A percentile compares a stretch with the other conserved stretches of the same genome.
Evolutionary conservation across 257 asterid species (phyloP).

Genomic region (Fraxinus cuspidata): DNA sequence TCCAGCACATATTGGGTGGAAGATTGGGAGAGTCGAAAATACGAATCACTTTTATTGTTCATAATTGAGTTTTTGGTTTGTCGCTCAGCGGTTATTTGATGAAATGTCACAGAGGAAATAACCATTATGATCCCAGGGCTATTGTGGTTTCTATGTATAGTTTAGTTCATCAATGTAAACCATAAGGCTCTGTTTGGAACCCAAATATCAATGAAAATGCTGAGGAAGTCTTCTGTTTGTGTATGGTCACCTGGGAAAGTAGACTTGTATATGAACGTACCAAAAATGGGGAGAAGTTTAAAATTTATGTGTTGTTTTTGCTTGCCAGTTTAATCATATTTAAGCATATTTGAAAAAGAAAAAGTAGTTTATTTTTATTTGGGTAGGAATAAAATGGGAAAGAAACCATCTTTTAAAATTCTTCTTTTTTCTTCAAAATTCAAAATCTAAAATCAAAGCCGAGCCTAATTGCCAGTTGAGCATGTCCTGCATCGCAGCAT

Average conservation of each 20-base stretch:
- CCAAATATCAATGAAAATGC: neutral
- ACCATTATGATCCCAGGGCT: neutral
- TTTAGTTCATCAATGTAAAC: neutral
- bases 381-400: neutral
- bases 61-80: neutral
- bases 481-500: neutral
- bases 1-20: neutral
- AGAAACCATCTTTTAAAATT: neutral
- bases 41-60: neutral
- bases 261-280: neutral
- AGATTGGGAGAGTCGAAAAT: neutral
- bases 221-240: neutral
- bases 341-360: neutral
- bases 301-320: neutral
- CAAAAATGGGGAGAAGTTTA: neutral
- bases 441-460: neutral
- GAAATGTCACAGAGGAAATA: neutral
- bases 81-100: neutral
- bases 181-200: neutral
- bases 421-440: neutral
- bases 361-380: neutral
- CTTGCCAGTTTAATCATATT: neutral
- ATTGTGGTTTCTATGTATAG: neutral
- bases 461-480: neutral
- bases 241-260: neutral